phyloP scores from a whole-genome alignment of 2,329 filamentous ascomycete species.

The Fusarium subtropicale region DNA sequence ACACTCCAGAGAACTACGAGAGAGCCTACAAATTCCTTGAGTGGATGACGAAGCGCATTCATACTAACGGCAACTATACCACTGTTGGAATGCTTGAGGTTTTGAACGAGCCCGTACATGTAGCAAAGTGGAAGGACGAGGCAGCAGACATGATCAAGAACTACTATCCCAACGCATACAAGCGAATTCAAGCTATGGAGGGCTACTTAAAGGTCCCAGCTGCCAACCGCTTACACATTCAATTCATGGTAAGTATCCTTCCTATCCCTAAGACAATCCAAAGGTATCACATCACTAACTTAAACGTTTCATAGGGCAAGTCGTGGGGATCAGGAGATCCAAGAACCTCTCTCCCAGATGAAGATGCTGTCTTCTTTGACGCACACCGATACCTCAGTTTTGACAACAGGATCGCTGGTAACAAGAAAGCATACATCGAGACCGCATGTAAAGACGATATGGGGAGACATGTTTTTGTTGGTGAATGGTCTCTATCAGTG shows the following conservation, averaged over 20 bases:
- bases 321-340: slow-evolving; percentile 68
- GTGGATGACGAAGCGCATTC: slow-evolving; percentile 66
- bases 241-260: slow-evolving; percentile 52
- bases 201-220: slow-evolving; percentile 54
- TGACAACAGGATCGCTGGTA: slow-evolving; percentile 56
- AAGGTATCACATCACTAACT: neutral
- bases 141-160: slow-evolving; percentile 43
- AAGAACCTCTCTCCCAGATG: slow-evolving; percentile 56
- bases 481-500: slow-evolving; percentile 68
- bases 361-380: slow-evolving; percentile 63
- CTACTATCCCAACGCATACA: slow-evolving; percentile 44
- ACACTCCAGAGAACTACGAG: slow-evolving; percentile 65
- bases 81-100: slow-evolving; percentile 70
- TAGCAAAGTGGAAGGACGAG: slow-evolving; percentile 12
- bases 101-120: slow-evolving; percentile 66
- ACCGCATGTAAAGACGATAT: slow-evolving; percentile 62
- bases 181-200: slow-evolving; percentile 62
- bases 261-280: accelerated
- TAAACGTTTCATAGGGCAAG: slow-evolving; percentile 3
- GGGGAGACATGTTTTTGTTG: slow-evolving; percentile 61
- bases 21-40: slow-evolving; percentile 65
- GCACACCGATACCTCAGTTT: slow-evolving; percentile 71
- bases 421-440: slow-evolving; percentile 62
- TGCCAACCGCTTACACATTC: slow-evolving; percentile 63
- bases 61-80: slow-evolving; percentile 60